A percentile compares a stretch with the other conserved stretches of the same genome.
phyloP scores from a whole-genome alignment of 345 rosid genomes.

The Brassica napus region DNA sequence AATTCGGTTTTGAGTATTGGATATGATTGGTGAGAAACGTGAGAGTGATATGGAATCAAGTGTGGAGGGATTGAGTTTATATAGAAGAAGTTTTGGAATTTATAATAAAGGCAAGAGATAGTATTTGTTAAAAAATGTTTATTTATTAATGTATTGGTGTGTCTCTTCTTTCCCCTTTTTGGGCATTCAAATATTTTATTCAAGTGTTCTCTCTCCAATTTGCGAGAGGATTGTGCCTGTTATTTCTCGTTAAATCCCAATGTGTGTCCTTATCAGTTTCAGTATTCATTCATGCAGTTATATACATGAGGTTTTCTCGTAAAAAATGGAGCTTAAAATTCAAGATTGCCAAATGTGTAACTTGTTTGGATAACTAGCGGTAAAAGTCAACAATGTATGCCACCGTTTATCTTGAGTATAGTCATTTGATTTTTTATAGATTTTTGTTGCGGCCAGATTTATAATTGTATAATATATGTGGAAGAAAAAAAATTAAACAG shows the following conservation, averaged over 20 bases:
- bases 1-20: constrained; percentile 25
- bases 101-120: constrained; percentile 1
- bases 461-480: constrained; percentile 16
- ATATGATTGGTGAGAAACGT: constrained; percentile 2
- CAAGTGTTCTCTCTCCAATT: constrained; percentile 14
- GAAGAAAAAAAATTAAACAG: constrained; percentile 11
- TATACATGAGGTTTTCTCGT: neutral
- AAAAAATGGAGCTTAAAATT: neutral
- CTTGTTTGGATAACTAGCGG: constrained; percentile 15
- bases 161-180: constrained; percentile 20
- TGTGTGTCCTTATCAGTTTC: neutral
- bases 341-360: constrained; percentile 10
- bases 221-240: constrained; percentile 20
- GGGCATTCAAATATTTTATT: constrained; percentile 15
- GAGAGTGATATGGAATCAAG: constrained; percentile 22
- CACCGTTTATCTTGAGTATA: constrained; percentile 30
- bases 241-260: constrained; percentile 24
- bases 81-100: constrained; percentile 22
- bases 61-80: constrained; percentile 16
- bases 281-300: neutral
- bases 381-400: constrained; percentile 35
- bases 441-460: constrained; percentile 3
- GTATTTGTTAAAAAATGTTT: neutral
- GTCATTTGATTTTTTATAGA: neutral
- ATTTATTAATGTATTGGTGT: neutral